A percentile compares a stretch with the other conserved stretches of the same genome.
These are phyloP conservation scores for Penicillium lagena DNA, from an alignment of 495 filamentous ascomycete genomes.

Conservation along the genomic window DNA sequence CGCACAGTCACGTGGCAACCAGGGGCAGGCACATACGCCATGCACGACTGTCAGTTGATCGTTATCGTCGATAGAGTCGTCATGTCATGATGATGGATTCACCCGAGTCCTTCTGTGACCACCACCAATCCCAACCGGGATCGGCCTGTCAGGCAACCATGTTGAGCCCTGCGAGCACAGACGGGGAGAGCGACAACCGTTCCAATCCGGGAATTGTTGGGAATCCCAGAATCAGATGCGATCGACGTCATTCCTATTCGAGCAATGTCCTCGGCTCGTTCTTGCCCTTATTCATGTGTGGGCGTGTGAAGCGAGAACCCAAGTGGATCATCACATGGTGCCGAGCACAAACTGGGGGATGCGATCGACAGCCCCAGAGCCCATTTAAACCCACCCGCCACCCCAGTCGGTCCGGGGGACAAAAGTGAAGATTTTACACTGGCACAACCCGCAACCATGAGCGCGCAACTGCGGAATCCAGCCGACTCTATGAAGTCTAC, in stretches of 20 bases:
- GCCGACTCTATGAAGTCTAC: slow-evolving; percentile 33
- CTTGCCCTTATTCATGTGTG: slow-evolving; percentile 1
- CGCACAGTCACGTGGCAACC: no score
- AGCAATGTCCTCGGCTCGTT: slow-evolving; percentile 15
- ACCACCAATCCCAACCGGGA: not conserved
- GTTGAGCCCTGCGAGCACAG: slow-evolving; percentile 1
- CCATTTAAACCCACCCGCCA: not conserved
- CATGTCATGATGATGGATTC: not conserved
- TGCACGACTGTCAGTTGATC: no score
- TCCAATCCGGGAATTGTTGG: slow-evolving; percentile 4
- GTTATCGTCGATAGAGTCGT: not conserved
- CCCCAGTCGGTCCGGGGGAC: not conserved
- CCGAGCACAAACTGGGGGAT: not conserved
- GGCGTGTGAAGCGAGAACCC: slow-evolving; percentile 3
- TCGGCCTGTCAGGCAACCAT: not conserved
- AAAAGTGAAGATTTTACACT: no score
- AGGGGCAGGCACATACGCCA: no score
- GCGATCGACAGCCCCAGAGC: not conserved
- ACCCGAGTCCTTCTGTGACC: not conserved
- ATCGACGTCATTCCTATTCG: slow-evolving; percentile 13
- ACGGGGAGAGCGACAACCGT: not conserved
- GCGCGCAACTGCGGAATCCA: slow-evolving; percentile 9
- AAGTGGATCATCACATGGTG: slow-evolving; percentile 13
- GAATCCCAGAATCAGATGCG: slow-evolving; percentile 5
- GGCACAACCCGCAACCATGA: slow-evolving; percentile 4